Evolutionary conservation across 2,329 filamentous ascomycete species (phyloP).

Genomic region (Cladosporium sp.): DNA sequence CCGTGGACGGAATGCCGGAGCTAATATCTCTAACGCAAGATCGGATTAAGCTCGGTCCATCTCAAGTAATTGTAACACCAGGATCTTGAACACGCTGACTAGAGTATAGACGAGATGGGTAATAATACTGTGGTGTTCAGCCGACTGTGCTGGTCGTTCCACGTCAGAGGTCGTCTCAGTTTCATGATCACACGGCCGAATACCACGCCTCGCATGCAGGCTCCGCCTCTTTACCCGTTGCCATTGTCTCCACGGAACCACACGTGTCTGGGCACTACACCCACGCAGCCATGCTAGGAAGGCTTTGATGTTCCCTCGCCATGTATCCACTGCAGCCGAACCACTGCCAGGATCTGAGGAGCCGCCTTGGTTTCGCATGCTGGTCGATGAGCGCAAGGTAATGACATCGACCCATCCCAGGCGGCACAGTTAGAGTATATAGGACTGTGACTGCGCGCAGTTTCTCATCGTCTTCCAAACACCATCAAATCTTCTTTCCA

Average conservation of each 20-base stretch:
- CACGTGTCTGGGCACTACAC: background rate
- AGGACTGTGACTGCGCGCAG: background rate
- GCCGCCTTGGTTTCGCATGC: slow-evolving; percentile 17
- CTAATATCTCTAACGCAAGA: background rate
- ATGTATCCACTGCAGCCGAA: slow-evolving; percentile 12
- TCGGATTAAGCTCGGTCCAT: background rate
- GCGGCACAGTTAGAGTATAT: slow-evolving; percentile 14
- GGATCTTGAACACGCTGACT: background rate
- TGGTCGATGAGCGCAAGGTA: slow-evolving; percentile 1
- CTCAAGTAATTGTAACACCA: background rate
- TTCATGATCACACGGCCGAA: slow-evolving; percentile 4
- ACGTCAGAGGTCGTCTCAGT: background rate
- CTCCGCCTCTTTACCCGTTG: slow-evolving; percentile 6
- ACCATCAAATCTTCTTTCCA: background rate
- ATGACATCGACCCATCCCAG: background rate
- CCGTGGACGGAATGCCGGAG: background rate
- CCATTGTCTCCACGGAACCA: slow-evolving; percentile 12
- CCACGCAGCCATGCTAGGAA: background rate
- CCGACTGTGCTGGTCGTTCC: background rate
- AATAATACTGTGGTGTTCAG: background rate
- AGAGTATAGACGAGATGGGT: background rate
- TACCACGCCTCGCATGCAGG: background rate
- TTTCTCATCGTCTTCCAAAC: background rate
- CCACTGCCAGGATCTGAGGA: background rate
- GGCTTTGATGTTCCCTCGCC: background rate